Percentiles rank a stretch among this genome's conserved stretches.
Evolutionary conservation across 257 asterid species (phyloP).

Genomic region (Rehmannia glutinosa): DNA sequence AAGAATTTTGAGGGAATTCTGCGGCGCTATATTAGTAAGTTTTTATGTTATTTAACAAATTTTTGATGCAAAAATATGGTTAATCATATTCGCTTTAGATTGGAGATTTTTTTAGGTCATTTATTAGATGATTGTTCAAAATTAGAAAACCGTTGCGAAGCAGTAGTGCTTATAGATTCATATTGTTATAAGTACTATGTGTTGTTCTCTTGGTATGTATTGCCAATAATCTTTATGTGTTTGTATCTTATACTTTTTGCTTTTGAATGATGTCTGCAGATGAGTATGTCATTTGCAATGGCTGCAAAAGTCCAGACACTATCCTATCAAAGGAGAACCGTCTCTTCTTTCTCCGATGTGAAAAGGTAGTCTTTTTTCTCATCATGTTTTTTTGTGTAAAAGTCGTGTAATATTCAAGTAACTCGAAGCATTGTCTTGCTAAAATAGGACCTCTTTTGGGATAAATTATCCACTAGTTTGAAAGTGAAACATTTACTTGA

Average conservation of each 20-base stretch:
- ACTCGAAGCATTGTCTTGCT: too few relatives aligned
- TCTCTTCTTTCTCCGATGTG: constrained; percentile 88
- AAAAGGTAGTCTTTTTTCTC: constrained; percentile 46
- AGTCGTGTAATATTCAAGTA: too few relatives aligned
- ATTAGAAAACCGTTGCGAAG: too few relatives aligned
- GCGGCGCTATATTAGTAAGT: constrained; percentile 82
- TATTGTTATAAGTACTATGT: too few relatives aligned
- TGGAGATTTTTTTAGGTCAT: too few relatives aligned
- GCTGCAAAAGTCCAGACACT: constrained; percentile 94
- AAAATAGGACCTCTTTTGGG: too few relatives aligned
- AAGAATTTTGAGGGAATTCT: constrained; percentile 91
- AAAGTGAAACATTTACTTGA: too few relatives aligned
- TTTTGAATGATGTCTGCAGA: constrained; percentile 34
- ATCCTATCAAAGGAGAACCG: constrained; percentile 83
- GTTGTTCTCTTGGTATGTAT: too few relatives aligned
- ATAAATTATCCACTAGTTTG: too few relatives aligned
- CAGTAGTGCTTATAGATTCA: too few relatives aligned
- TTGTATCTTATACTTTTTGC: not conserved
- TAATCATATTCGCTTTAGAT: too few relatives aligned
- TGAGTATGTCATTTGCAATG: constrained; percentile 91
- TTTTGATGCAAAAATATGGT: not conserved
- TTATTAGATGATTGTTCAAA: too few relatives aligned
- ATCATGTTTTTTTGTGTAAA: not conserved
- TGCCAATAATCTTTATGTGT: not conserved
- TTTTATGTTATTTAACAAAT: not conserved